Conservation (phyloP, 345 rosid species). For the Balakata baccata region DNA sequence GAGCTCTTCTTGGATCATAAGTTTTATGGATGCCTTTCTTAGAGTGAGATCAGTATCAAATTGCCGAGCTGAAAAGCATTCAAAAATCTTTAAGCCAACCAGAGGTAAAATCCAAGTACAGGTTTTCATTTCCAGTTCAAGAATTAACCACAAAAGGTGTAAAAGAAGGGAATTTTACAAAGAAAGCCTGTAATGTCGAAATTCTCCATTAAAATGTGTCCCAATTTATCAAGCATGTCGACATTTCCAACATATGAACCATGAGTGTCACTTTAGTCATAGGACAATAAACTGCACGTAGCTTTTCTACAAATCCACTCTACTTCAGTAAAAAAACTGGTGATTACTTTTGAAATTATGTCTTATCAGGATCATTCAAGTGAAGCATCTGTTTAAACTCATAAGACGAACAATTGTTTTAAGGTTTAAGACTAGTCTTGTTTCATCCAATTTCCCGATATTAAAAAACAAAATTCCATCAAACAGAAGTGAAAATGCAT, state of each 20-base stretch:
- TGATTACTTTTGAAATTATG: too few relatives aligned
- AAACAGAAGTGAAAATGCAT: slow-evolving; percentile 24
- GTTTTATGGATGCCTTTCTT: slow-evolving; percentile 67
- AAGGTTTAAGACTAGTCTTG: not conserved
- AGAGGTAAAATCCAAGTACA: not conserved
- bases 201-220: too few relatives aligned
- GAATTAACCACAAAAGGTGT: too few relatives aligned
- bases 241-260: too few relatives aligned
- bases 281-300: not conserved
- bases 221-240: too few relatives aligned
- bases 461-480: not conserved
- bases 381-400: too few relatives aligned
- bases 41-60: slow-evolving; percentile 47
- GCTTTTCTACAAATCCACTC: not conserved
- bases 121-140: too few relatives aligned
- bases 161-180: not conserved
- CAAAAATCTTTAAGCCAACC: slow-evolving; percentile 7
- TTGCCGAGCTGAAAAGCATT: slow-evolving; percentile 44
- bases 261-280: too few relatives aligned
- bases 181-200: too few relatives aligned
- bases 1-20: slow-evolving; percentile 86
- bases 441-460: not conserved
- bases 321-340: too few relatives aligned
- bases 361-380: not conserved
- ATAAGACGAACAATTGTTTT: not conserved